A percentile compares a stretch with the other conserved stretches of the same genome.
Evolutionary conservation across 2,329 filamentous ascomycete species (phyloP).

Genomic region (Cyphellophora attinorum): DNA sequence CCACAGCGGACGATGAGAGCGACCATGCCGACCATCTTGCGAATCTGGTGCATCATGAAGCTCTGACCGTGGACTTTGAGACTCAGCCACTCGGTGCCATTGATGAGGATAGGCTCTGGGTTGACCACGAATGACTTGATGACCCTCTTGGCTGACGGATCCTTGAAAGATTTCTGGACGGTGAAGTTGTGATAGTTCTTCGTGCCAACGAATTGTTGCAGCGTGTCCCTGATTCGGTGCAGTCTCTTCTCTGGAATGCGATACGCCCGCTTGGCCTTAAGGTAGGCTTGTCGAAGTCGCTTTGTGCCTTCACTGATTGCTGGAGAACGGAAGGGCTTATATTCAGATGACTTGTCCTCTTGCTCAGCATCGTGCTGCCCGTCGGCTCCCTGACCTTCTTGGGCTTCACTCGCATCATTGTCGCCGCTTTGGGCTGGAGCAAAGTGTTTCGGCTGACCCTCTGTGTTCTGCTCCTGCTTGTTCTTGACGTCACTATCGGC

Average conservation of each 20-base stretch:
- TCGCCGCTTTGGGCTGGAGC: slow-evolving; percentile 7
- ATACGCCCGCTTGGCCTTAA: slow-evolving; percentile 74
- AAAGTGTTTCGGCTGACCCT: slow-evolving; percentile 8
- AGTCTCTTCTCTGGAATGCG: slow-evolving; percentile 66
- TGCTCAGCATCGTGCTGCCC: neutral
- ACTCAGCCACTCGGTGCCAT: slow-evolving; percentile 89
- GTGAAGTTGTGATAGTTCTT: slow-evolving; percentile 97
- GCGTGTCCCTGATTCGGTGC: slow-evolving; percentile 62
- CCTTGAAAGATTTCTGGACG: slow-evolving; percentile 70
- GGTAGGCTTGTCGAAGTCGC: slow-evolving; percentile 70
- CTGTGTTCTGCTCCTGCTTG: slow-evolving; percentile 7
- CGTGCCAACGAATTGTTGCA: slow-evolving; percentile 72
- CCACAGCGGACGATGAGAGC: slow-evolving; percentile 77
- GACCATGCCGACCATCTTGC: slow-evolving; percentile 96
- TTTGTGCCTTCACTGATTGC: slow-evolving; percentile 58
- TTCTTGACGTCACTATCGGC: slow-evolving; percentile 20
- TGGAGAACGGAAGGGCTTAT: slow-evolving; percentile 9
- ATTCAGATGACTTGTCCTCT: neutral
- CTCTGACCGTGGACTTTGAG: slow-evolving; percentile 94
- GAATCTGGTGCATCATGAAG: slow-evolving; percentile 99
- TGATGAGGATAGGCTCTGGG: slow-evolving; percentile 67
- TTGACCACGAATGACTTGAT: slow-evolving; percentile 89
- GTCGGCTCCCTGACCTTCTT: neutral
- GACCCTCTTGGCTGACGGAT: slow-evolving; percentile 76
- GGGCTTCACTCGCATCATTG: slow-evolving; percentile 6